Percentiles rank a stretch among this genome's conserved stretches.
Evolutionary conservation across 805 yeast genomes (phyloP).

Genomic region (Saccharomycopsis sp.): DNA sequence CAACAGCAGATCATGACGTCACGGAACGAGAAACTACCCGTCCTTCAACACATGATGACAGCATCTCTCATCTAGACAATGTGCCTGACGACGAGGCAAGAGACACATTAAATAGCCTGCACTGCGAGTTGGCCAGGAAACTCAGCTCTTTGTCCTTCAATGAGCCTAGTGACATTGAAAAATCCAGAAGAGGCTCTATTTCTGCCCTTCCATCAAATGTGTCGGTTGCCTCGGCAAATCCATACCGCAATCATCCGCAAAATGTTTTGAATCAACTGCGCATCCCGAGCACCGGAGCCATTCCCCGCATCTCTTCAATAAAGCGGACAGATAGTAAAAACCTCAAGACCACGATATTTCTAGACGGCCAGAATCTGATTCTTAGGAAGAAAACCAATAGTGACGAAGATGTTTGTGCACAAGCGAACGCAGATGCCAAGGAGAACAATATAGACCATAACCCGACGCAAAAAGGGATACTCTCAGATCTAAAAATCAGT

Average conservation of each 20-base stretch:
- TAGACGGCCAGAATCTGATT: background rate
- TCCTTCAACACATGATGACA: background rate
- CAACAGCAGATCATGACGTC: conserved; percentile 2
- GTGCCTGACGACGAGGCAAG: background rate
- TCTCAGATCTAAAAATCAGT: too few species aligned
- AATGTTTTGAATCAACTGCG: background rate
- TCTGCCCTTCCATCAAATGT: conserved; percentile 45
- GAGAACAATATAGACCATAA: background rate
- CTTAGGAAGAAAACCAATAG: background rate
- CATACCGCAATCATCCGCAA: background rate
- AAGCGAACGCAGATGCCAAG: background rate
- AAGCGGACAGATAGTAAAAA: background rate
- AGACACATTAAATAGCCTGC: background rate
- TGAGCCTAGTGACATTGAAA: conserved; percentile 36
- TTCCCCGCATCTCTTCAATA: background rate
- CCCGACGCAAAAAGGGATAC: too few species aligned
- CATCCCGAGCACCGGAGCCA: background rate
- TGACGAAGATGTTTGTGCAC: background rate
- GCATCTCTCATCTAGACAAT: background rate
- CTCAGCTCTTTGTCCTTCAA: conserved; percentile 38
- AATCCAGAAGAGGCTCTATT: conserved; percentile 50
- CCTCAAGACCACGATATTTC: too few species aligned
- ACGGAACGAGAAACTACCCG: background rate
- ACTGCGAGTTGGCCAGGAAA: conserved; percentile 1
- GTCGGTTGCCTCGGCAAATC: conserved; percentile 23